phyloP scores from a whole-genome alignment of 129 eudicot genomes.

The Flaveria trinervia region DNA sequence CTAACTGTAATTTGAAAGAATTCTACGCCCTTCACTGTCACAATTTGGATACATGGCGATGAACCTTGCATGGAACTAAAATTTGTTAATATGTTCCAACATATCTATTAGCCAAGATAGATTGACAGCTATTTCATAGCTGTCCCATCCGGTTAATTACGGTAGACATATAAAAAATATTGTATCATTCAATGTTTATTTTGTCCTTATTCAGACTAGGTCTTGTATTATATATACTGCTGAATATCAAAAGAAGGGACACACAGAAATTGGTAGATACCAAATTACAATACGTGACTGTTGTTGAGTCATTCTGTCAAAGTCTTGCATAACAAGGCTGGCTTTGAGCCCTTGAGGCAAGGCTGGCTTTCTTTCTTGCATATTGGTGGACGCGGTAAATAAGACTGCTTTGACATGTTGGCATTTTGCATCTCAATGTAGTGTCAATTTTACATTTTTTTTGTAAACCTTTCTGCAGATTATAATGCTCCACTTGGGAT shows the following conservation, averaged over 20 bases:
- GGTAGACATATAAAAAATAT: too few species aligned
- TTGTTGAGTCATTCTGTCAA: neutral
- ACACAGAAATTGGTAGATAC: too few species aligned
- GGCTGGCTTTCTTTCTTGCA: neutral
- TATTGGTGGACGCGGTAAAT: slow-evolving; percentile 25
- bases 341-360: neutral
- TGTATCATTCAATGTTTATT: too few species aligned
- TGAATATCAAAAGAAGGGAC: too few species aligned
- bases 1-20: neutral
- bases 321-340: neutral
- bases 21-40: too few species aligned
- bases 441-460: neutral
- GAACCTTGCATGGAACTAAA: neutral
- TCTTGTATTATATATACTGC: too few species aligned
- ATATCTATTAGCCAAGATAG: neutral
- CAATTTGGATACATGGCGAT: too few species aligned
- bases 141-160: too few species aligned
- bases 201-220: too few species aligned
- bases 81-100: neutral
- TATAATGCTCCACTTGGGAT: slow-evolving; percentile 27
- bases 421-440: neutral
- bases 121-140: too few species aligned
- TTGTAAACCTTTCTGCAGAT: neutral
- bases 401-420: neutral
- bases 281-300: too few species aligned